Base-by-base conservation (phyloP, 345 rosid species). In the Limnanthes douglasii region DNA sequence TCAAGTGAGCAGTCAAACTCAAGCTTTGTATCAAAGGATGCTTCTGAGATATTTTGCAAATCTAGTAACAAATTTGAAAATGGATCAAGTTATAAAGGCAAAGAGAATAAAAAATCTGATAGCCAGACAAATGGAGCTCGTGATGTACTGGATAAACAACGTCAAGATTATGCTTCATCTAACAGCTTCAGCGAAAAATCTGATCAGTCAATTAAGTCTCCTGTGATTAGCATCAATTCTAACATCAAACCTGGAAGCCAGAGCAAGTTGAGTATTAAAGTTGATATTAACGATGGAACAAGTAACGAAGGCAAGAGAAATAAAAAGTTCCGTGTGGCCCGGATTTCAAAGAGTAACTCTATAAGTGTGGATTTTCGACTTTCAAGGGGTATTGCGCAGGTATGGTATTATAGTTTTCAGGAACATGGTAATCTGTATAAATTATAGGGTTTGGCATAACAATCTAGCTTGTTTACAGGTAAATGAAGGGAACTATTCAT, bases 311-410 rank as follows among this genome's bases (percentile, higher is more conserved):
- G 24, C 37, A 79, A 59, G 75, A 65, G 39, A 53, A 70, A 34
- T 43, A 79, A 67, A 47, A 73, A 74, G 48, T 64, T 65, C 42
- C 58, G 64, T 60, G 70, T 68, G 23, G 58, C 93, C 41, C 76
- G 56, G 64, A 51, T 74, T 45, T 70, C 94, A 41, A 79, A 70
- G 60, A 54, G 58, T 35, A 69, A 75, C 43, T 79, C 98, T 21
- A 79, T 83, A 52, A 90, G 75, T 48, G 75, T 90, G 40, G 95
- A 84, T 66, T 77, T 90, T 31, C 78, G 98, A 37, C 69, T 84
- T 18, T 90, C 98, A 50, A 72, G 94, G 69, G 98, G 98, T 47
- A 90, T 83, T 55, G 86, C 95, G 11, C 94, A 83, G 86, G 98
- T 80, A 59, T 42, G 29, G 41, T 39, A 26, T 25, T 14, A 22